Evolutionary conservation across 495 filamentous ascomycete species (phyloP).

Genomic region (Annulohypoxylon bovei): DNA sequence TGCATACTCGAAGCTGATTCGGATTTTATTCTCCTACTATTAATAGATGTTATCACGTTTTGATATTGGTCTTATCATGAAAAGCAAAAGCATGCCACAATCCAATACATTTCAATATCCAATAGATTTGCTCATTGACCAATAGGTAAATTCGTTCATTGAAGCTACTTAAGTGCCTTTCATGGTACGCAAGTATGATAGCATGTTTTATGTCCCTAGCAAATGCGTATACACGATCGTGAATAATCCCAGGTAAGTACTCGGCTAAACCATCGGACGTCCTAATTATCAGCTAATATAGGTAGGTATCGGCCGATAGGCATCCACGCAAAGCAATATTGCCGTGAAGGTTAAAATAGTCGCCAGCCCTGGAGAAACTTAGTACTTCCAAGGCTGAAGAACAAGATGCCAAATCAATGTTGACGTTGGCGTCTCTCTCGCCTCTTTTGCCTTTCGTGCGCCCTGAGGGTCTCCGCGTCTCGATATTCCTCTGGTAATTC

Average conservation of each 20-base stretch:
- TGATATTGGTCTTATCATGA: too few relatives aligned
- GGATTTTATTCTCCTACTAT: too few relatives aligned
- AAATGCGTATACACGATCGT: not conserved
- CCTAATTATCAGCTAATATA: not conserved
- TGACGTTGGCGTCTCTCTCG: constrained; percentile 47
- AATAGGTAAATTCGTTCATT: not conserved
- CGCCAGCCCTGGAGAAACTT: not conserved
- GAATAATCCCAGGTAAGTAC: not conserved
- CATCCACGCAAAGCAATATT: not conserved
- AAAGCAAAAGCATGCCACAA: not conserved
- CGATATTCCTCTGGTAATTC: constrained; percentile 74
- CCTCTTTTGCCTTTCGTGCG: constrained; percentile 69
- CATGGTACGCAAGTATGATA: not conserved
- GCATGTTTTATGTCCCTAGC: not conserved
- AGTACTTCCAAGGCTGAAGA: not conserved
- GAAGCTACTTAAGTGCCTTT: not conserved
- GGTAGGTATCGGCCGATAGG: too few relatives aligned
- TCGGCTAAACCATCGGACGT: not conserved
- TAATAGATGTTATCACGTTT: too few relatives aligned
- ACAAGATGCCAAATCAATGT: constrained; percentile 32
- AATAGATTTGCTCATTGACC: too few relatives aligned
- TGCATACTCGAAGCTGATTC: too few relatives aligned
- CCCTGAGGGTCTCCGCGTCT: constrained; percentile 72
- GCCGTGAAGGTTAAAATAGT: not conserved
- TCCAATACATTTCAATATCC: too few relatives aligned